Evolutionary conservation across 192 early-diverging fungal species (phyloP).

Genomic region (Chytriomyces sp.): DNA sequence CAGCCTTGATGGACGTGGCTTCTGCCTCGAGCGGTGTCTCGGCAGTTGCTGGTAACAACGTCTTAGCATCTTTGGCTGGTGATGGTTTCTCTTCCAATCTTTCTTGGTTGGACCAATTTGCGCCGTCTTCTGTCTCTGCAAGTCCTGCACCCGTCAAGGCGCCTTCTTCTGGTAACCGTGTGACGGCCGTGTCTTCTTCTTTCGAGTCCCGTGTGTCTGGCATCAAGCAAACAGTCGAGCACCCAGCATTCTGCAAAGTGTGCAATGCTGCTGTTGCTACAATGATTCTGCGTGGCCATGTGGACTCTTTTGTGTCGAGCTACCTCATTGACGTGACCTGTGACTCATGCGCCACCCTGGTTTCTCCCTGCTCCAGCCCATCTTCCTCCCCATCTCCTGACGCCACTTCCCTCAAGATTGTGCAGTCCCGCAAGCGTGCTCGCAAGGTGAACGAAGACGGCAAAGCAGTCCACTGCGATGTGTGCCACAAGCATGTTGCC

Average conservation of each 20-base stretch:
- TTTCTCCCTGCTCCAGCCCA: neutral
- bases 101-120: neutral
- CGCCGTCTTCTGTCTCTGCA: neutral
- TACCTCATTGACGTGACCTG: conserved; percentile 26
- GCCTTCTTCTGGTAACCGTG: conserved; percentile 3
- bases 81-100: neutral
- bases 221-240: conserved; percentile 21
- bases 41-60: conserved; percentile 22
- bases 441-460: conserved; percentile 23
- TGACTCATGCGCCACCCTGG: neutral
- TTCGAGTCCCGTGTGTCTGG: conserved; percentile 11
- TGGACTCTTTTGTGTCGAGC: neutral
- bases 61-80: conserved; percentile 9
- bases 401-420: conserved; percentile 1
- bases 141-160: neutral
- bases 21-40: conserved; percentile 15
- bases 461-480: conserved; percentile 31
- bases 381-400: neutral
- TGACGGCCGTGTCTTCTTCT: conserved; percentile 31
- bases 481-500: conserved; percentile 25
- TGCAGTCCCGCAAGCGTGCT: conserved; percentile 38
- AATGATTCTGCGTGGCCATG: conserved; percentile 34
- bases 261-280: conserved; percentile 26
- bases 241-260: conserved; percentile 15
- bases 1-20: conserved; percentile 26